Evolutionary conservation across 2,329 filamentous ascomycete species (phyloP), one percentile per base, ranked within the genome.

Genomic region (Epichloe amarillans): DNA sequence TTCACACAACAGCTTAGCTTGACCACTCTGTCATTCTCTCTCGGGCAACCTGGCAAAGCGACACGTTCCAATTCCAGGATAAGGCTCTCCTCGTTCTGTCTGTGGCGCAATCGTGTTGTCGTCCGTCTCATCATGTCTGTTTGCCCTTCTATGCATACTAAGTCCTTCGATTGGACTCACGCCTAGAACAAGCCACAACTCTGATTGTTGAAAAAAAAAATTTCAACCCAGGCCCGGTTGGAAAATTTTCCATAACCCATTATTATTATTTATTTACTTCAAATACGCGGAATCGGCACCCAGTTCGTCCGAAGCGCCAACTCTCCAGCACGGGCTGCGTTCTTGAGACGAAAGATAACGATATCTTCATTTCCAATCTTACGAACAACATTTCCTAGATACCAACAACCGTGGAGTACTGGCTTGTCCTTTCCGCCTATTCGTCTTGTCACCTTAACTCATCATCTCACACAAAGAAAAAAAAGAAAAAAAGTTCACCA

Each of bases 81-180:
- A 26, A 40, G n/a, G 1, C 19, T 26, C 15, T 38, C 7, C 44
- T 12, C 35, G 33, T n/a, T 30, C 19, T 35, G 3, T 23, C n/a
- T 36, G 33, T 10, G 33, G 11, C 33, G 26, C 36, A n/a, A 33
- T 45, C 38, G 38, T 26, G 15, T 23, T 23, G 5, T 21, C n/a
- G 37, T 38, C 33, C 19, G 8, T 12, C 26, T 50, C 57, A 60
- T 38, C 53, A 61, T 60, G 59, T 53, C 49, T 50, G 42, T 54
- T 55, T 50, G 51, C 49, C 47, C 49, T 17, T 49, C 49, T 49
- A 51, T 53, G 39, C 50, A 49, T 53, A 47, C 53, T 40, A 54
- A 46, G 60, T 61, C 58, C 56, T 53, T 57, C 15, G 55, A 55
- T 50, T 57, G 58, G 59, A 58, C 59, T 52, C 53, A 53, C 50